Evolutionary conservation across 805 yeast genomes (phyloP), one percentile per base, ranked within the genome.

Genomic region (Kazachstania kunashirensis): DNA sequence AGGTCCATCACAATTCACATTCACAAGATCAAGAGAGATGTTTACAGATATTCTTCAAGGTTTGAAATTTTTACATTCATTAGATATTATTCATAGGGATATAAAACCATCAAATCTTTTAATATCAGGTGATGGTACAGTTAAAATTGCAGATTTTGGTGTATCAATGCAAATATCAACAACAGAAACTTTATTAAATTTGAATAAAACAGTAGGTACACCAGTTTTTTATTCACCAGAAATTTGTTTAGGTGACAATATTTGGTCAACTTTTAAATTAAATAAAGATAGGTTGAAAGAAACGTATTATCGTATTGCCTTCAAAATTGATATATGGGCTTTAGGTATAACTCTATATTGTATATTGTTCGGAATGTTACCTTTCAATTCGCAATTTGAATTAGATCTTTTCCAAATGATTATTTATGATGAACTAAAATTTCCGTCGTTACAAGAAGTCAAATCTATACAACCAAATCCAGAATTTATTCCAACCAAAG

Each of bases 171-270:
- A 36, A 24, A 25, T 41, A 4, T 29, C 28, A 10, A 68, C 3
- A 49, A 32, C 31, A 6, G 43, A 35, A 4, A 67, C 73, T 45
- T 96, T 86, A 43, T 64, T 77, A 38, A 96, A 89, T 49, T 66
- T 89, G 43, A 94, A 96, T 2, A 89, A 88, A 58, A 89, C 97
- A 0, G 97, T 94, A 0, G 98, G 97, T 5, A 89, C 97, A 0
- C 97, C 97, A 2, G 96, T 96, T 0, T 89, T 89, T 57, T 79
- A 86, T 51, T 95, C 97, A 0, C 96, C 96, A 0, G 99, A 92
- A 55, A 67, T 88, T 32, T 88, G 96, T 53, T 68, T 70, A 37
- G 77, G 83, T 1, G 56, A 52, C 24, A 57, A 53, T 16, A 49
- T 56, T 3, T 40, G 43, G 24, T 45, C 41, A 13, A 46, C 49